Conservation (phyloP, 2,329 filamentous ascomycete genomes). For the Epicoccum nigrum region DNA sequence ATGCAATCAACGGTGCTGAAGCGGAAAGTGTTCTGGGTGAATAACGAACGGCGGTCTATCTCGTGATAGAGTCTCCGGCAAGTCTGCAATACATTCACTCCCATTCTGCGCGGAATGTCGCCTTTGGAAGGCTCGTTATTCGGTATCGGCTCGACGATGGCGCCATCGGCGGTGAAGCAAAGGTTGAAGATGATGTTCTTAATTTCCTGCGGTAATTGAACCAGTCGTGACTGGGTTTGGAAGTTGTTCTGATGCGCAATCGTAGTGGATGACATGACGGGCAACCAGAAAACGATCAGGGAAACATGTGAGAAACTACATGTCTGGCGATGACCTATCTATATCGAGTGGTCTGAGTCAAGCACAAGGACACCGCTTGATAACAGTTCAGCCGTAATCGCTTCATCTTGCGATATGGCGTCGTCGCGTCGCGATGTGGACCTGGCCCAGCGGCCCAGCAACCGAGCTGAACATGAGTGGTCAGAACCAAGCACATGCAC, state of each 20-base stretch:
- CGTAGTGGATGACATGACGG: slow-evolving; percentile 14
- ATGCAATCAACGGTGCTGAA: slow-evolving; percentile 44
- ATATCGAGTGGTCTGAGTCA: slow-evolving; percentile 9
- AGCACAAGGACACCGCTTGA: slow-evolving; percentile 7
- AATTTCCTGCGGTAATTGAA: slow-evolving; percentile 44
- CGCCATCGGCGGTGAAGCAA: slow-evolving; percentile 32
- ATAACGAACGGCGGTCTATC: slow-evolving; percentile 37
- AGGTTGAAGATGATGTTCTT: slow-evolving; percentile 41
- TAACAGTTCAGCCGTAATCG: slow-evolving; percentile 5
- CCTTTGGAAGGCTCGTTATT: background rate
- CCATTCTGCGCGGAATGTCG: slow-evolving; percentile 15
- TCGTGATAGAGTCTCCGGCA: slow-evolving; percentile 46
- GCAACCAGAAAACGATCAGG: background rate
- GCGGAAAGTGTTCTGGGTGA: slow-evolving; percentile 44
- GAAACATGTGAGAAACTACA: background rate
- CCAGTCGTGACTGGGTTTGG: slow-evolving; percentile 41
- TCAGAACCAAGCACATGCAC: background rate
- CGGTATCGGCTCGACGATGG: slow-evolving; percentile 35
- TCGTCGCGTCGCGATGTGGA: slow-evolving; percentile 6
- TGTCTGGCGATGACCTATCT: slow-evolving; percentile 1
- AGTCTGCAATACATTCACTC: slow-evolving; percentile 43
- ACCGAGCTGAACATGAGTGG: slow-evolving; percentile 5
- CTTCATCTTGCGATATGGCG: slow-evolving; percentile 11
- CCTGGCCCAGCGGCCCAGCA: background rate
- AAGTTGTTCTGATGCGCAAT: slow-evolving; percentile 26